A percentile compares a stretch with the other conserved stretches of the same genome.
phyloP scores from a whole-genome alignment of 2,329 filamentous ascomycete species.

The Cercospora nicotianae region DNA sequence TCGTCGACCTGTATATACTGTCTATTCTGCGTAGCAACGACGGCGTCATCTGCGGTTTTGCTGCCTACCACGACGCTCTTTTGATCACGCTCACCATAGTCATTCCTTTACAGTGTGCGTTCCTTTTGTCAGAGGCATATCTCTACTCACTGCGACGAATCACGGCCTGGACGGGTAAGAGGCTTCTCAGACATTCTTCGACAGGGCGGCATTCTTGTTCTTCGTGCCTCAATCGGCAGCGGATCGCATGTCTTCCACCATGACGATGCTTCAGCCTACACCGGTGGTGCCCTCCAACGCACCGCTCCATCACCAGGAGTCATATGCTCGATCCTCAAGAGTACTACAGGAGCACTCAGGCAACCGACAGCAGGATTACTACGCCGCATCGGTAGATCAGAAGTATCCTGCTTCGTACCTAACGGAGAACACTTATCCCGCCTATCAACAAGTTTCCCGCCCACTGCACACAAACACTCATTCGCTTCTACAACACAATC shows the following conservation, averaged over 20 bases:
- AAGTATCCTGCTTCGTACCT: constrained; percentile 38
- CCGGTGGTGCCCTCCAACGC: constrained; percentile 47
- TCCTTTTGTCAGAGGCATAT: constrained; percentile 38
- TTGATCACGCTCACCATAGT: constrained; percentile 38
- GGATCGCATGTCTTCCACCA: constrained; percentile 19
- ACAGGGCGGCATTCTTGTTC: constrained; percentile 44
- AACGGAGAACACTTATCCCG: constrained; percentile 30
- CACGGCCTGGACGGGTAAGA: constrained; percentile 21
- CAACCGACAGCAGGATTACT: constrained; percentile 42
- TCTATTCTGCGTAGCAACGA: constrained; percentile 31
- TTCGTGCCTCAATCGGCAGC: constrained; percentile 36
- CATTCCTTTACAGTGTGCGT: constrained; percentile 49
- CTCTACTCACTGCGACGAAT: constrained; percentile 27
- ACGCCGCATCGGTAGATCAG: constrained; percentile 28
- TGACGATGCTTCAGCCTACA: constrained; percentile 39
- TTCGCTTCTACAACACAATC: constrained; percentile 20
- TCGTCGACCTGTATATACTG: constrained; percentile 30
- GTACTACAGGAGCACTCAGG: constrained; percentile 46
- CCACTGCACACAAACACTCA: constrained; percentile 22
- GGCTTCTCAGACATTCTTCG: constrained; percentile 32
- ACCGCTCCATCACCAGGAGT: constrained; percentile 38
- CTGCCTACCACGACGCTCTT: constrained; percentile 24
- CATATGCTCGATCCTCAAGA: constrained; percentile 33
- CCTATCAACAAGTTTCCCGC: constrained; percentile 12
- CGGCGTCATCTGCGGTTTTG: constrained; percentile 17